Base-by-base conservation (phyloP, 805 yeast species). In the Kluyveromyces aestuarii region DNA sequence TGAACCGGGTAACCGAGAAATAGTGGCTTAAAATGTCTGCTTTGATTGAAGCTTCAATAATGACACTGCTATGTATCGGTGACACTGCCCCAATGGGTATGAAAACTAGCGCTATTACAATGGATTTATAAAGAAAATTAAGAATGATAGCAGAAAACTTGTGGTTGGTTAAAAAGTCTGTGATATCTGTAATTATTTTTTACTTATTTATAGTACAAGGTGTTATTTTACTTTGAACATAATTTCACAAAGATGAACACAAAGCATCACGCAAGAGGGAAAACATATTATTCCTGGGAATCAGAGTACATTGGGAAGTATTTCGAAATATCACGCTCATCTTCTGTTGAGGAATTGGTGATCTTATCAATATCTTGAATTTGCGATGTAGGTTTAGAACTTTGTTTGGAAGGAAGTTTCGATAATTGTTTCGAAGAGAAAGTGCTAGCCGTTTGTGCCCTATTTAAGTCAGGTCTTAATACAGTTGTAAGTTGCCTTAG, bases 401-500 rank as follows among this genome's bases (percentile, higher is more conserved):
- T 14, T 39, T 13, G 27, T 16, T 39, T 39, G n/a, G 36, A 25
- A 27, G 44, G 8, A 14, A 13, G 9, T 8, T 11, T 43, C 8
- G 45, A 11, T 8, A 33, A 16, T 18, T 21, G 13, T 11, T 37
- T 21, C 17, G 33, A n/a, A 21, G 45, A 43, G 2, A 30, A 21
- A 5, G 45, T 16, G 11, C 39, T 43, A 8, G 17, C 9, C 19
- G 10, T 35, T 21, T 43, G 44, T 19, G 16, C n/a, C 17, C 17
- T 21, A 25, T 27, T 19, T 6, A 38, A 17, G 21, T 46, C 49
- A 16, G 46, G 38, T 37, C 25, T 36, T 37, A 46, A 60, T 52
- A 69, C 66, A 40, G 58, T 57, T 1, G 69, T 53, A 11, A 69
- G 54, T 54, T 69, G 72, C 14, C 61, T 53, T 40, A 68, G 47